Conservation (phyloP, 1,284 basidiomycete species). For the Ustilago crameri region DNA sequence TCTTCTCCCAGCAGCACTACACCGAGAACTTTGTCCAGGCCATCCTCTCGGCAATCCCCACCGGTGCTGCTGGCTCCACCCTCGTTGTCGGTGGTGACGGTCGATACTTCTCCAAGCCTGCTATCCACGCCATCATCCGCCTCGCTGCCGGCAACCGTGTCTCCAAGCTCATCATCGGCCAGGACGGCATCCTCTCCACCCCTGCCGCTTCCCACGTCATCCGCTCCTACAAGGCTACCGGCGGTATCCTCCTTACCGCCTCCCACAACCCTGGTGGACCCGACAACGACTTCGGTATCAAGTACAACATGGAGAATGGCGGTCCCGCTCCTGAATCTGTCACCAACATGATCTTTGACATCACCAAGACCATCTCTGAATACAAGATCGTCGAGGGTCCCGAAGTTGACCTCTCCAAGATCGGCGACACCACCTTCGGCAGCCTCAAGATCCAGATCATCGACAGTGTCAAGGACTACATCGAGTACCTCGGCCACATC, state of each 20-base stretch:
- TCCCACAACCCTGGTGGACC: slow-evolving; percentile 98
- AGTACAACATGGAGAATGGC: slow-evolving; percentile 97
- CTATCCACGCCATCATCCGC: slow-evolving; percentile 88
- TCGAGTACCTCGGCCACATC: slow-evolving; percentile 84
- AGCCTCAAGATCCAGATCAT: slow-evolving; percentile 84
- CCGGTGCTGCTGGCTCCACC: slow-evolving; percentile 77
- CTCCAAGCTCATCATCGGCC: slow-evolving; percentile 68
- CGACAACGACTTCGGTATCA: slow-evolving; percentile 97
- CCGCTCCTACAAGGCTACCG: slow-evolving; percentile 92
- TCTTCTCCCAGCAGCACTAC: slow-evolving; percentile 78
- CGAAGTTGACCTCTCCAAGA: slow-evolving; percentile 84
- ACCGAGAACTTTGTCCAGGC: slow-evolving; percentile 98
- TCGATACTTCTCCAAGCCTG: slow-evolving; percentile 89
- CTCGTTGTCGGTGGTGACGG: slow-evolving; percentile 97
- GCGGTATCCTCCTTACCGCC: slow-evolving; percentile 97
- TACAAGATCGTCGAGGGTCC: slow-evolving; percentile 88
- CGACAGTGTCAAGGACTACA: slow-evolving; percentile 92
- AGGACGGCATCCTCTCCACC: slow-evolving; percentile 91
- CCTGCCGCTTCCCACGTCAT: slow-evolving; percentile 96
- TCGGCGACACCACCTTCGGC: slow-evolving; percentile 79
- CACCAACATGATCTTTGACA: slow-evolving; percentile 91
- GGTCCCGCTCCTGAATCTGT: slow-evolving; percentile 95
- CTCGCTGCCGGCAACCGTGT: slow-evolving; percentile 84
- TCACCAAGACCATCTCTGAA: slow-evolving; percentile 83
- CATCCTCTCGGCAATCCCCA: slow-evolving; percentile 89